These are phyloP conservation scores for Tylopilus subfusipes DNA, from an alignment of 768 basidiomycete species.

Conservation along the genomic window DNA sequence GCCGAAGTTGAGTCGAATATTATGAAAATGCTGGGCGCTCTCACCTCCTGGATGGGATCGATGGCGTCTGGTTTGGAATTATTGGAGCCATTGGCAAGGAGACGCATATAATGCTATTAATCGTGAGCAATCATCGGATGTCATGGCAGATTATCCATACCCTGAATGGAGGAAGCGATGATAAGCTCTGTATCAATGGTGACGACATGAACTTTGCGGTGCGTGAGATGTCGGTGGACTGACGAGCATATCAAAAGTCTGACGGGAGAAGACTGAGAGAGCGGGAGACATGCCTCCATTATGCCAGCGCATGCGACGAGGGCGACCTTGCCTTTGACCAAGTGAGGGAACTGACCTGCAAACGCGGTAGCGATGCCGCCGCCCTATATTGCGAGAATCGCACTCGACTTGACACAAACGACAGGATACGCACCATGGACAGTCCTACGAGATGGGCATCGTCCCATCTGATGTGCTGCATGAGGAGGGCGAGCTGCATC, in stretches of 20 bases:
- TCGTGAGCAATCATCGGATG: background rate
- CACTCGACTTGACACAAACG: slow-evolving; percentile 4
- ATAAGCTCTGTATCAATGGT: slow-evolving; percentile 63
- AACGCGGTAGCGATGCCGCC: slow-evolving; percentile 74
- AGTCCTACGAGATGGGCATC: slow-evolving; percentile 63
- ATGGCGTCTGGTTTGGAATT: slow-evolving; percentile 15
- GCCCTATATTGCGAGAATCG: slow-evolving; percentile 44
- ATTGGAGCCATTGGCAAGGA: slow-evolving; percentile 39
- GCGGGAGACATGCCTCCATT: slow-evolving; percentile 46
- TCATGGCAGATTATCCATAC: slow-evolving; percentile 35
- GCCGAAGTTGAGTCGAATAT: background rate
- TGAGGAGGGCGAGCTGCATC: slow-evolving; percentile 76
- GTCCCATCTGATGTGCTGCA: slow-evolving; percentile 75
- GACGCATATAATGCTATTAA: slow-evolving; percentile 49
- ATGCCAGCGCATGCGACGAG: slow-evolving; percentile 70
- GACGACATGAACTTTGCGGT: slow-evolving; percentile 78
- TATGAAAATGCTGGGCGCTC: background rate
- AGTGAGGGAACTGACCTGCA: slow-evolving; percentile 63
- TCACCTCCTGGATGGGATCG: slow-evolving; percentile 44
- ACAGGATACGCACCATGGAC: slow-evolving; percentile 56
- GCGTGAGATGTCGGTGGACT: slow-evolving; percentile 66
- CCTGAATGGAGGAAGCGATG: slow-evolving; percentile 58
- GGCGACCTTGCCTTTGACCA: slow-evolving; percentile 61
- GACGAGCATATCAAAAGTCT: background rate
- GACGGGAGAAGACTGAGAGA: background rate